Conservation (phyloP, 192 early-diverging fungal species). For the Umbelopsis vinacea region DNA sequence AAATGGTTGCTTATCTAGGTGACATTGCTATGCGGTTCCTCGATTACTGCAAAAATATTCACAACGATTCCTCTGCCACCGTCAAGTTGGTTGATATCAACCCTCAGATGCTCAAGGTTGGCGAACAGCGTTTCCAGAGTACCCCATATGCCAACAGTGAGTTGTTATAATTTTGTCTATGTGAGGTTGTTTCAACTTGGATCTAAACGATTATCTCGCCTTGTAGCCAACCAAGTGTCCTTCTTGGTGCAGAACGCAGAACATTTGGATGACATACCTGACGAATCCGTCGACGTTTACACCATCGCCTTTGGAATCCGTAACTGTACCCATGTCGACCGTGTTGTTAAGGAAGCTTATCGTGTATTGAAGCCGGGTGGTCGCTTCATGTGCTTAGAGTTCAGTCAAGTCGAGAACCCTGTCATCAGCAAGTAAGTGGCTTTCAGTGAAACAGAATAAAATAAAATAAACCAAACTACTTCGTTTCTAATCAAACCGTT, state of each 20-base stretch:
- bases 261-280: constrained; percentile 71
- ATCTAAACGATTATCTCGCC: constrained; percentile 2
- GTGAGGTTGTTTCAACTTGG: constrained; percentile 34
- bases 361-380: constrained; percentile 96
- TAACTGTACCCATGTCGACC: constrained; percentile 94
- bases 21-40: constrained; percentile 97
- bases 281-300: constrained; percentile 87
- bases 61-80: constrained; percentile 62
- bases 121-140: constrained; percentile 71
- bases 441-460: neutral
- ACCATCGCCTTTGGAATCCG: constrained; percentile 99
- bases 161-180: constrained; percentile 9
- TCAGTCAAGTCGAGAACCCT: constrained; percentile 88
- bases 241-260: constrained; percentile 94
- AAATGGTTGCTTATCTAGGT: constrained; percentile 44
- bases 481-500: neutral
- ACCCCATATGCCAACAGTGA: constrained; percentile 56
- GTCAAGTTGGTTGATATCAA: constrained; percentile 97
- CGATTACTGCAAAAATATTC: constrained; percentile 74
- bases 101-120: constrained; percentile 93
- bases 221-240: constrained; percentile 60
- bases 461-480: neutral
- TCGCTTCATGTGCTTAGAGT: constrained; percentile 95
- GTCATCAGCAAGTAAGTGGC: constrained; percentile 72
- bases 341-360: constrained; percentile 87